Conservation (phyloP, 2,329 filamentous ascomycete genomes). For the Trichoderma asperellum region DNA sequence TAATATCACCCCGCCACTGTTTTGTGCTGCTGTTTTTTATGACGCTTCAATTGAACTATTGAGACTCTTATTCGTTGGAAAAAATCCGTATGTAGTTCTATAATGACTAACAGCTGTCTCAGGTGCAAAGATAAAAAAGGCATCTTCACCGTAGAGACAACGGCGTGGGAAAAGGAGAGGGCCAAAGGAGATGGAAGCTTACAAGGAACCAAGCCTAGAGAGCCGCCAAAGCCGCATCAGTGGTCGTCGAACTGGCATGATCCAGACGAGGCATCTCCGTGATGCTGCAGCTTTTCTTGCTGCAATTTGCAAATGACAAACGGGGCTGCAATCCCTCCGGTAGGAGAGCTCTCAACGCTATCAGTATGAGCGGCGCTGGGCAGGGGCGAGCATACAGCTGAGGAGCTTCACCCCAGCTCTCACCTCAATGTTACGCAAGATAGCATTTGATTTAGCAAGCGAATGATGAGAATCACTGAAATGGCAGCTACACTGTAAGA, state of each 20-base stretch:
- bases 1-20: background rate
- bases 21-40: background rate
- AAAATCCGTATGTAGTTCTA: background rate
- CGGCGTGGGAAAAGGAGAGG: constrained; percentile 59
- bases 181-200: constrained; percentile 17
- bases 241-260: constrained; percentile 45
- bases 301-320: background rate
- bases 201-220: background rate
- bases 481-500: background rate
- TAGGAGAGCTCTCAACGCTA: background rate
- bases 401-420: background rate
- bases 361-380: background rate
- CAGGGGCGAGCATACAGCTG: background rate
- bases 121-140: constrained; percentile 64
- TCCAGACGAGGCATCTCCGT: constrained; percentile 38
- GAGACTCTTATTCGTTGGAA: background rate
- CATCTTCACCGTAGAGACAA: constrained; percentile 65
- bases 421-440: background rate
- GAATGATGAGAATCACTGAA: background rate
- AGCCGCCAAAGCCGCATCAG: constrained; percentile 35
- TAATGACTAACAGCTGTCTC: constrained; percentile 18
- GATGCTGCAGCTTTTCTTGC: background rate
- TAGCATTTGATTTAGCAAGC: background rate
- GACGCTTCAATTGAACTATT: background rate
- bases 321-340: background rate